Conservation (phyloP, 805 yeast species). For the Isabelozyma rhagii region DNA sequence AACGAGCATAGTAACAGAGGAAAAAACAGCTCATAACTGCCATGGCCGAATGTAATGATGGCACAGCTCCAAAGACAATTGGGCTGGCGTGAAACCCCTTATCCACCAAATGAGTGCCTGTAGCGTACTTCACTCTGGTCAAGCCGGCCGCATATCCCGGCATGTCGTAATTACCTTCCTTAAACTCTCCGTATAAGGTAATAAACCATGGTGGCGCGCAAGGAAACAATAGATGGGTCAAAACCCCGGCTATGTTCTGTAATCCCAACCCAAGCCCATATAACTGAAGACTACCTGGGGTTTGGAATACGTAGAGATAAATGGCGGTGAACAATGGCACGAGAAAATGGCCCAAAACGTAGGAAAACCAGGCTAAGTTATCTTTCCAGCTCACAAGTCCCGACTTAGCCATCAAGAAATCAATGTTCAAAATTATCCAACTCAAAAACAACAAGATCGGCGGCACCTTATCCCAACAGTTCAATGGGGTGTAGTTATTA, state of each 20-base stretch:
- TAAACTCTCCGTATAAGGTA: constrained; percentile 56
- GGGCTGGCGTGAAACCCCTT: constrained; percentile 66
- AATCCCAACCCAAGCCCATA: constrained; percentile 54
- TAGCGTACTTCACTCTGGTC: constrained; percentile 56
- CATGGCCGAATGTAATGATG: constrained; percentile 64
- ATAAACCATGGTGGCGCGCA: constrained; percentile 76
- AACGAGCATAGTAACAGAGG: constrained; percentile 36
- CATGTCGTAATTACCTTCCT: constrained; percentile 56
- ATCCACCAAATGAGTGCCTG: constrained; percentile 60
- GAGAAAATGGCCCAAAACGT: constrained; percentile 59
- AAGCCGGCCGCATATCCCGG: constrained; percentile 76
- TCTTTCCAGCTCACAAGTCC: constrained; percentile 47
- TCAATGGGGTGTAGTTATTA: constrained; percentile 8
- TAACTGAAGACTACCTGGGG: constrained; percentile 56
- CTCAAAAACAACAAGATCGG: constrained; percentile 39
- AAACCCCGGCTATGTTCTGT: constrained; percentile 59
- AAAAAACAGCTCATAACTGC: constrained; percentile 50
- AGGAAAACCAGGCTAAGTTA: constrained; percentile 57
- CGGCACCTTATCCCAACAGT: constrained; percentile 25
- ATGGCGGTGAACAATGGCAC: constrained; percentile 61
- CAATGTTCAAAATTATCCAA: constrained; percentile 53
- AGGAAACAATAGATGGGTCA: constrained; percentile 55
- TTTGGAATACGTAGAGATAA: constrained; percentile 65
- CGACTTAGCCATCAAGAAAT: constrained; percentile 36
- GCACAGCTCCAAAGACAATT: constrained; percentile 64